Percentiles rank a stretch among this genome's conserved stretches.
Conservation (phyloP, 352 stramenopile genomes). For the Globisporangium ultimum region DNA sequence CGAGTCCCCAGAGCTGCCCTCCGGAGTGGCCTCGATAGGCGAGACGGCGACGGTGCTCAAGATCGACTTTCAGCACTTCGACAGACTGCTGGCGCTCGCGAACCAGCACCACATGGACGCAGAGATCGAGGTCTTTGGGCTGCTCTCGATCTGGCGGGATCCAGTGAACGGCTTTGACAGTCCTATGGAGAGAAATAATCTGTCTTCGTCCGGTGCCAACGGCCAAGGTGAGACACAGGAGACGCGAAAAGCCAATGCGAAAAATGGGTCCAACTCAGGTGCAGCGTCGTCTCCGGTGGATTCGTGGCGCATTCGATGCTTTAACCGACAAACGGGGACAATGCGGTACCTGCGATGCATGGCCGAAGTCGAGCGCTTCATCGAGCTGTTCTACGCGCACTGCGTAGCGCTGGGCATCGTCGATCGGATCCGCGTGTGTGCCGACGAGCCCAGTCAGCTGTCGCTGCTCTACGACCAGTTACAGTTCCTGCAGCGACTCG, state of each 20-base stretch:
- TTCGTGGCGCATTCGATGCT: conserved; percentile 67
- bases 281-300: conserved; percentile 40
- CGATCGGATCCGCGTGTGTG: conserved; percentile 65
- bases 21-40: not conserved
- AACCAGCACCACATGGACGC: conserved; percentile 45
- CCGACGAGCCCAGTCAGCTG: conserved; percentile 62
- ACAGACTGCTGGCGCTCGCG: conserved; percentile 53
- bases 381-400: conserved; percentile 65
- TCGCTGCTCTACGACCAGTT: conserved; percentile 60
- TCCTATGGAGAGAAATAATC: conserved; percentile 37
- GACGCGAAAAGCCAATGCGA: conserved; percentile 4
- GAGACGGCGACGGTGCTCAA: conserved; percentile 21
- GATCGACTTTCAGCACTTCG: conserved; percentile 70
- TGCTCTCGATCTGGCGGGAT: conserved; percentile 70
- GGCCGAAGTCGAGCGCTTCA: conserved; percentile 57
- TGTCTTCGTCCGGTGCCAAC: conserved; percentile 11
- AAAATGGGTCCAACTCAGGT: conserved; percentile 5
- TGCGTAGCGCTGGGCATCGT: conserved; percentile 51
- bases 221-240: not conserved
- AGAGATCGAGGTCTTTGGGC: conserved; percentile 74
- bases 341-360: conserved; percentile 56
- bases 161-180: conserved; percentile 52
- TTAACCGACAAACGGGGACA: conserved; percentile 46
- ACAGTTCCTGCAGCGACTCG: conserved; percentile 55
- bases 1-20: conserved; percentile 17